Evolutionary conservation across 208 protist genomes (phyloP).

Genomic region (Trypanosoma lewisi): DNA sequence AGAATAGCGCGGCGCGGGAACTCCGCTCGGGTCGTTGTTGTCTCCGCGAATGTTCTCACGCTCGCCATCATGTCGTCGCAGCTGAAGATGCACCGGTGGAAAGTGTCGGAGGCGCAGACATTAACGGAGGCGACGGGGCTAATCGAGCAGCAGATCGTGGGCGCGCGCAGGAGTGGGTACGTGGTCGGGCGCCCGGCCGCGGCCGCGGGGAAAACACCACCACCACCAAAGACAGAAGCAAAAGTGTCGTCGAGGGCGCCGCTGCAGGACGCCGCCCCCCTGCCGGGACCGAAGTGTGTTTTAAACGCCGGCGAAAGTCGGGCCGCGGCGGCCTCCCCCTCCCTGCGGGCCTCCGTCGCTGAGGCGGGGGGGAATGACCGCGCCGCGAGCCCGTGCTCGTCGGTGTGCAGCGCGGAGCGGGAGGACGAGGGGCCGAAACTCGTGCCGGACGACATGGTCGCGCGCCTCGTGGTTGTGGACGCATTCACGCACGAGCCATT

Average conservation of each 20-base stretch:
- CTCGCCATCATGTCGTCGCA: slow-evolving; percentile 80
- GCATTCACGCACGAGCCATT: slow-evolving; percentile 81
- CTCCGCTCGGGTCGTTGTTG: slow-evolving; percentile 43
- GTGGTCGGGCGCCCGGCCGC: slow-evolving; percentile 33
- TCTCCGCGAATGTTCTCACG: slow-evolving; percentile 79
- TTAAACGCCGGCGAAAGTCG: not conserved
- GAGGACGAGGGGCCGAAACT: not conserved
- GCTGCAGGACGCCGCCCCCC: not conserved
- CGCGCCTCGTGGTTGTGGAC: slow-evolving; percentile 74
- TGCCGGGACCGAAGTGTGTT: not conserved
- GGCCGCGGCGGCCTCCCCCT: not conserved
- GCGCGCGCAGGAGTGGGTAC: slow-evolving; percentile 42
- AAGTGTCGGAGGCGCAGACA: slow-evolving; percentile 71
- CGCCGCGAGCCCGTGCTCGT: slow-evolving; percentile 9
- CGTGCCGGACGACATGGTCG: slow-evolving; percentile 44
- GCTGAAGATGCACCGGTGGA: slow-evolving; percentile 83
- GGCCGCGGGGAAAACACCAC: too few relatives aligned
- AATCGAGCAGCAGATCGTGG: slow-evolving; percentile 52
- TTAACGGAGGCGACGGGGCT: slow-evolving; percentile 48
- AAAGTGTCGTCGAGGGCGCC: not conserved
- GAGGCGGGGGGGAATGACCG: not conserved
- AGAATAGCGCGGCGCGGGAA: slow-evolving; percentile 56
- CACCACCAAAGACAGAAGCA: not conserved
- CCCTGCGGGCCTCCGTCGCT: too few relatives aligned
- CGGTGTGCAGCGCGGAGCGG: slow-evolving; percentile 42